Evolutionary conservation across 129 eudicot species (phyloP).

Genomic region (Apium graveolens): DNA sequence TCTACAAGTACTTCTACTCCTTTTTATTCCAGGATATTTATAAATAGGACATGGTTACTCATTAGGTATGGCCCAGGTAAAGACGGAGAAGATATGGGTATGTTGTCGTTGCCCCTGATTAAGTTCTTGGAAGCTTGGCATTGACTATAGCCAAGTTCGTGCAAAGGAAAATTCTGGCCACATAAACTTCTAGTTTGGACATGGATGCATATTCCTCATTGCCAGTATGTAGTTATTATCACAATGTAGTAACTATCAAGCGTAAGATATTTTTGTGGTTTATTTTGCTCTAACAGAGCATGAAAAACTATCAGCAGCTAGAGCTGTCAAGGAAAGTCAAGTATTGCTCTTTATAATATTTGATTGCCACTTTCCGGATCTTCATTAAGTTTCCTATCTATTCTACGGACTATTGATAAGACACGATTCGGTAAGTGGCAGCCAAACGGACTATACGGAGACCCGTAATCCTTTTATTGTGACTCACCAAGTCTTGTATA

Average conservation of each 20-base stretch:
- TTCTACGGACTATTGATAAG: too few species aligned
- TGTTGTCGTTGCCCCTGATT: conserved; percentile 62
- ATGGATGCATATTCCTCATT: conserved; percentile 92
- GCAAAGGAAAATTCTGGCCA: conserved; percentile 70
- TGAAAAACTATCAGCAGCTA: too few species aligned
- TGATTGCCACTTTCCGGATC: neutral
- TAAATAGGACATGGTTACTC: conserved; percentile 85
- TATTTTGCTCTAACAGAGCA: too few species aligned
- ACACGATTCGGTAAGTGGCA: neutral
- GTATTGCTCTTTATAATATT: too few species aligned
- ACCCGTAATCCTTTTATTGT: neutral
- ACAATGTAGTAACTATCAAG: conserved; percentile 23
- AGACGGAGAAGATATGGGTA: conserved; percentile 87
- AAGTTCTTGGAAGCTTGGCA: conserved; percentile 56
- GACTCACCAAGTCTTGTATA: too few species aligned
- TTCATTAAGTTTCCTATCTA: too few species aligned
- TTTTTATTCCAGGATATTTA: conserved; percentile 61
- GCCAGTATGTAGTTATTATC: conserved; percentile 11
- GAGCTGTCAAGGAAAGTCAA: too few species aligned
- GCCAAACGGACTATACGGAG: too few species aligned
- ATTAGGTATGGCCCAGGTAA: conserved; percentile 70
- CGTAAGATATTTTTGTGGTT: too few species aligned
- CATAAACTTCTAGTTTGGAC: conserved; percentile 20
- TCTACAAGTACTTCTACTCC: neutral
- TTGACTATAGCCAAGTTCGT: conserved; percentile 49